phyloP scores from a whole-genome alignment of 805 yeast species.

The Saturnispora quitensis region DNA sequence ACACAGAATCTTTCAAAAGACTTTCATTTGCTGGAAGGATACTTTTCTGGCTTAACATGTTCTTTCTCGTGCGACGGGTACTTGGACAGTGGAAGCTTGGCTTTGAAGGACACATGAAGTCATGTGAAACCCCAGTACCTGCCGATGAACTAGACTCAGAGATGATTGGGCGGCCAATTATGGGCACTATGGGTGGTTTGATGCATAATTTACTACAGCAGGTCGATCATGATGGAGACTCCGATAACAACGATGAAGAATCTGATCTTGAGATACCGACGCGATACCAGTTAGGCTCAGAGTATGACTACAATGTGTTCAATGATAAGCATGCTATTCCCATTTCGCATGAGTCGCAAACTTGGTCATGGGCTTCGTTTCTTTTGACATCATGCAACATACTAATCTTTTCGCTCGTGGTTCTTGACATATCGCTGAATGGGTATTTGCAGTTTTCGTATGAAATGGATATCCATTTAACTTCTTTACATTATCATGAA shows the following conservation, averaged over 20 bases:
- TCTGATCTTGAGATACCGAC: not conserved
- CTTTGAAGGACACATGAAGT: not conserved
- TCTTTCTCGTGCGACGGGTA: not conserved
- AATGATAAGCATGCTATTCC: not conserved
- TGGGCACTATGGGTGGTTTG: not conserved
- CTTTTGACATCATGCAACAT: not conserved
- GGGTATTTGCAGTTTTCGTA: constrained; percentile 2
- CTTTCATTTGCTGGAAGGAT: constrained; percentile 1
- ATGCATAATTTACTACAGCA: not conserved
- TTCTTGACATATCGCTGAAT: constrained; percentile 1
- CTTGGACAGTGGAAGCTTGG: constrained; percentile 4
- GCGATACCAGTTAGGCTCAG: not conserved
- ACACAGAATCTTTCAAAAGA: not conserved
- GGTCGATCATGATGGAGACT: not conserved
- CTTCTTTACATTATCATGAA: not conserved
- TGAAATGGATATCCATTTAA: not conserved
- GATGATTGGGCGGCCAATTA: constrained; percentile 1
- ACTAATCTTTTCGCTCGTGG: not conserved
- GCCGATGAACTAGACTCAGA: not conserved
- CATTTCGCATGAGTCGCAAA: not conserved
- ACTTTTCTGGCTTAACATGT: constrained; percentile 1
- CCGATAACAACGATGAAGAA: not conserved
- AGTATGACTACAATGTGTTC: not conserved
- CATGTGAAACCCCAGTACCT: not conserved
- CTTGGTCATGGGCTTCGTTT: not conserved